These are phyloP conservation scores for Trichocladium antarcticum DNA, from an alignment of 495 filamentous ascomycete genomes.

Conservation along the genomic window DNA sequence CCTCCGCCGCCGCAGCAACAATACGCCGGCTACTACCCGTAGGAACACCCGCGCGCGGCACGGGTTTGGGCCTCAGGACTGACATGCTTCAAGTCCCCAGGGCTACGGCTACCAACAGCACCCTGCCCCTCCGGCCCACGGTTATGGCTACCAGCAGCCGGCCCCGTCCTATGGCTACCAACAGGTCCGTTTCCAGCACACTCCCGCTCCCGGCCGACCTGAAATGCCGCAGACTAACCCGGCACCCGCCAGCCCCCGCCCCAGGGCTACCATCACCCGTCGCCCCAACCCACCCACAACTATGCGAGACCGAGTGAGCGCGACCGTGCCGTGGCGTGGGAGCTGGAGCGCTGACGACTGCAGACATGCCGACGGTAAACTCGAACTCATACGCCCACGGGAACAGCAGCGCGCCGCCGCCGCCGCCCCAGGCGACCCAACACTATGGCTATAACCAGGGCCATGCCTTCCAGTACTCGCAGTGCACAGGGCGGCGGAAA, in stretches of 20 bases:
- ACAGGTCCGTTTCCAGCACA: constrained; percentile 13
- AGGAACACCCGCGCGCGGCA: constrained; percentile 11
- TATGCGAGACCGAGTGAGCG: constrained; percentile 35
- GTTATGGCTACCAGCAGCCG: constrained; percentile 40
- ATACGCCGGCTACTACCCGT: constrained; percentile 34
- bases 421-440: constrained; percentile 49
- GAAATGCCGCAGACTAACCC: constrained; percentile 11
- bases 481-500: constrained; percentile 83
- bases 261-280: constrained; percentile 33
- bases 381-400: constrained; percentile 46
- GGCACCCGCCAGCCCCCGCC: constrained; percentile 27
- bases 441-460: constrained; percentile 63
- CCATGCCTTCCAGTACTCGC: constrained; percentile 83
- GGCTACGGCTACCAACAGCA: constrained; percentile 20
- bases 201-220: background rate
- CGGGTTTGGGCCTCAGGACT: background rate
- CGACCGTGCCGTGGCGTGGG: background rate
- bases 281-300: constrained; percentile 13
- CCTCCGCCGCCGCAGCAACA: constrained; percentile 32
- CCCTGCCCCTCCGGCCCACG: constrained; percentile 24
- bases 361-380: constrained; percentile 36
- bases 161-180: constrained; percentile 28
- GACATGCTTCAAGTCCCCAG: constrained; percentile 9
- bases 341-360: constrained; percentile 5
- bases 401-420: constrained; percentile 43